These are phyloP conservation scores for Brachypodium distachyon DNA, from an alignment of 202 grass and related monocot species.

Conservation along the genomic window DNA sequence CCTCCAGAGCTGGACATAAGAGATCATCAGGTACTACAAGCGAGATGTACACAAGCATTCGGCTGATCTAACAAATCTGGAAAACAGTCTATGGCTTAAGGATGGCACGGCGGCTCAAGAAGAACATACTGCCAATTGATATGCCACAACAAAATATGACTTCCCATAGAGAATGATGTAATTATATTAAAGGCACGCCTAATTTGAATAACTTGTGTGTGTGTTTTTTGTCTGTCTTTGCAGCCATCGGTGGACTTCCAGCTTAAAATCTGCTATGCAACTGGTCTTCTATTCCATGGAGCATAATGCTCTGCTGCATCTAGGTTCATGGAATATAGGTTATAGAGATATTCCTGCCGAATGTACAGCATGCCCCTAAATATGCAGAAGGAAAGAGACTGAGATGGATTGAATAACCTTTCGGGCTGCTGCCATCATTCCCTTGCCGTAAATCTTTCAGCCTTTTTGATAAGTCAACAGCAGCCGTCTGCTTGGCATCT, in stretches of 20 bases:
- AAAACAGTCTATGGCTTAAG: background rate
- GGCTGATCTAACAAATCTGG: background rate
- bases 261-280: background rate
- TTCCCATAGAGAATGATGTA: background rate
- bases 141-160: background rate
- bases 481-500: constrained; percentile 69
- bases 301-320: background rate
- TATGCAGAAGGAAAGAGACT: background rate
- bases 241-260: background rate
- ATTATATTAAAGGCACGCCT: background rate
- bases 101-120: background rate
- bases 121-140: background rate
- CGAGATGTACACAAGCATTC: background rate
- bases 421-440: constrained; percentile 85
- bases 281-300: background rate
- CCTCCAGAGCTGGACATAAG: constrained; percentile 62
- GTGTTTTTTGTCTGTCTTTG: background rate
- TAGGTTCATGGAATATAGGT: background rate
- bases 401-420: constrained; percentile 39
- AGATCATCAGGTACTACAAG: background rate
- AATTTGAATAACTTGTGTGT: background rate
- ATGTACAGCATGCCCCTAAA: background rate
- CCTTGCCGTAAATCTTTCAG: constrained; percentile 65
- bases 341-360: background rate
- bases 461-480: constrained; percentile 77